A percentile compares a stretch with the other conserved stretches of the same genome.
Evolutionary conservation across 768 basidiomycete genomes (phyloP).

Genomic region (Roridomyces roridus): DNA sequence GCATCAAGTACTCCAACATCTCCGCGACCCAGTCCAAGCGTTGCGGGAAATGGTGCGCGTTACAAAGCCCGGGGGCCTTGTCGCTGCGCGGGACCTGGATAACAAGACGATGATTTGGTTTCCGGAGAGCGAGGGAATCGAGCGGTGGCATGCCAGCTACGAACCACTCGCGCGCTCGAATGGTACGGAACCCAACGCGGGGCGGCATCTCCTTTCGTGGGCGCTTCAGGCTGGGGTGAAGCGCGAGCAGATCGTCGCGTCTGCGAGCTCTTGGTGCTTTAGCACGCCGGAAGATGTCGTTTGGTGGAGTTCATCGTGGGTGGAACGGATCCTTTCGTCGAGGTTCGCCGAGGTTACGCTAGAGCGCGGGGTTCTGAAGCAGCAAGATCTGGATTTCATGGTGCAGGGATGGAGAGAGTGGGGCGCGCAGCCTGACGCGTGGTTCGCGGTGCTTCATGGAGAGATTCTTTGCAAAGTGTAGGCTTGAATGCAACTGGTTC

Average conservation of each 20-base stretch:
- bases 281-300: slow-evolving; percentile 39
- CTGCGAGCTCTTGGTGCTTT: slow-evolving; percentile 43
- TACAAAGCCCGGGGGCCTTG: slow-evolving; percentile 49
- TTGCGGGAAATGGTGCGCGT: slow-evolving; percentile 56
- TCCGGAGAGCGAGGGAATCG: slow-evolving; percentile 38
- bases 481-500: no score
- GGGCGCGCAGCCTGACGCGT: slow-evolving; percentile 38
- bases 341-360: slow-evolving; percentile 38
- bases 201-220: slow-evolving; percentile 43
- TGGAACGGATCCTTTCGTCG: slow-evolving; percentile 41
- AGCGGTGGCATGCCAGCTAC: slow-evolving; percentile 25
- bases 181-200: slow-evolving; percentile 46
- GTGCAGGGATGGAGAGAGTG: slow-evolving; percentile 28
- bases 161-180: slow-evolving; percentile 33
- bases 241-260: slow-evolving; percentile 31
- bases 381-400: slow-evolving; percentile 18
- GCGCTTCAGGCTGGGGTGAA: slow-evolving; percentile 43
- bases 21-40: slow-evolving; percentile 45
- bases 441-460: slow-evolving; percentile 39
- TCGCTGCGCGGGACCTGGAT: slow-evolving; percentile 52
- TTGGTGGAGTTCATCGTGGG: slow-evolving; percentile 47
- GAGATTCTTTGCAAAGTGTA: slow-evolving; percentile 34
- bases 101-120: slow-evolving; percentile 38
- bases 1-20: slow-evolving; percentile 57
- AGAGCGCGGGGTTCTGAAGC: slow-evolving; percentile 26